Conservation (phyloP, 352 stramenopile genomes). For the Phytophthora capsici region DNA sequence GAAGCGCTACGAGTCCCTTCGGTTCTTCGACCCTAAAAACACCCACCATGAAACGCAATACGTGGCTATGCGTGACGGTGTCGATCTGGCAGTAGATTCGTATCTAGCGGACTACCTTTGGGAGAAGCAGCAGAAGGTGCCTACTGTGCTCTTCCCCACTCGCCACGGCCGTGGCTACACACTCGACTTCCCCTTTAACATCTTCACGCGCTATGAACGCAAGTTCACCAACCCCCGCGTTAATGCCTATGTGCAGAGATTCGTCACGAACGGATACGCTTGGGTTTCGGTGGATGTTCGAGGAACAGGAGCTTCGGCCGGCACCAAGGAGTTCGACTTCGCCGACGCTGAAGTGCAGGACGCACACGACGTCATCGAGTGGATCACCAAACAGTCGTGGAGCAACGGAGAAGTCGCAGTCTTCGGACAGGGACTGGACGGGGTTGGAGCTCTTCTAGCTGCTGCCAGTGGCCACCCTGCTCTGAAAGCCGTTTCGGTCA, state of each 20-base stretch:
- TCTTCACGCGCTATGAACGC: slow-evolving; percentile 68
- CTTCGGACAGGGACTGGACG: slow-evolving; percentile 78
- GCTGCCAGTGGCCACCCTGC: slow-evolving; percentile 67
- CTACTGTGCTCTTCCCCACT: slow-evolving; percentile 74
- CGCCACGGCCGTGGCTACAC: slow-evolving; percentile 83
- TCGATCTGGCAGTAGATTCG: slow-evolving; percentile 75
- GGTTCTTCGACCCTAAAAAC: slow-evolving; percentile 79
- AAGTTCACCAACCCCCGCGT: slow-evolving; percentile 86
- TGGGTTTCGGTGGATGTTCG: slow-evolving; percentile 83
- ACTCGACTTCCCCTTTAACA: slow-evolving; percentile 80
- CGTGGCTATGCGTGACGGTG: slow-evolving; percentile 71
- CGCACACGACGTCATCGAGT: slow-evolving; percentile 80
- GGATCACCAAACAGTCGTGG: slow-evolving; percentile 81
- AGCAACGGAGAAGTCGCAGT: slow-evolving; percentile 79
- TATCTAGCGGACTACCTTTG: slow-evolving; percentile 76
- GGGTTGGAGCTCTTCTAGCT: slow-evolving; percentile 66
- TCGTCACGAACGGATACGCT: slow-evolving; percentile 76
- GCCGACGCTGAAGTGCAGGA: slow-evolving; percentile 73
- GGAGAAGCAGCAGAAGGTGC: slow-evolving; percentile 63
- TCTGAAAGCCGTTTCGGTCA: slow-evolving; percentile 78
- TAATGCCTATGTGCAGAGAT: slow-evolving; percentile 73
- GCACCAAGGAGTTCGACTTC: slow-evolving; percentile 73
- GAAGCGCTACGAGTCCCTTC: slow-evolving; percentile 72
- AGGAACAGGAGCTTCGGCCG: slow-evolving; percentile 75
- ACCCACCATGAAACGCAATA: slow-evolving; percentile 80